Percentiles rank a stretch among this genome's conserved stretches.
phyloP scores from a whole-genome alignment of 371 early-diverging fungal species.

The Mucor indicus region DNA sequence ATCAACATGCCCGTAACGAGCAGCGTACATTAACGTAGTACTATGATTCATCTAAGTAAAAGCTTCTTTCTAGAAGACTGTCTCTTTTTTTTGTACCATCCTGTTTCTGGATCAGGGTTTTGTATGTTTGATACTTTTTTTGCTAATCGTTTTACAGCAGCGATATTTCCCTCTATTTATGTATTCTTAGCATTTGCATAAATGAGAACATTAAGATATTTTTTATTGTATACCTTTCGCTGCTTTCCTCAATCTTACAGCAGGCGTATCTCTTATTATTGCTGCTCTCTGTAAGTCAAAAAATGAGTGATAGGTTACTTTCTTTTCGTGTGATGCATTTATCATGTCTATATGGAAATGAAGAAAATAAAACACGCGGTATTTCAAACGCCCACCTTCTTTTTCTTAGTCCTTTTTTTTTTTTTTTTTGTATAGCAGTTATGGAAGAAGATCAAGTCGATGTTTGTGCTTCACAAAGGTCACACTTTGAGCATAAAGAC shows the following conservation, averaged over 20 bases:
- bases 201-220: background rate
- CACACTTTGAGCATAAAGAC: conserved; percentile 42
- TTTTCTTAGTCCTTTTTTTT: background rate
- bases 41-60: conserved; percentile 9
- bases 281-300: conserved; percentile 45
- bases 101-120: conserved; percentile 49
- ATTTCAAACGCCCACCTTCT: too few relatives aligned
- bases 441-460: conserved; percentile 15
- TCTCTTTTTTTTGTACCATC: conserved; percentile 23
- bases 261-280: conserved; percentile 37
- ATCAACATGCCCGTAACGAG: conserved; percentile 41
- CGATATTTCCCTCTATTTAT: conserved; percentile 43
- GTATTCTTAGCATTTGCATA: too few relatives aligned
- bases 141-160: conserved; percentile 44
- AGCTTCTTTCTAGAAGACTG: background rate
- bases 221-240: conserved; percentile 28
- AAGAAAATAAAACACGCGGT: background rate
- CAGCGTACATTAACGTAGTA: conserved; percentile 49
- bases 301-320: conserved; percentile 23
- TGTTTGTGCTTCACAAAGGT: conserved; percentile 21
- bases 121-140: conserved; percentile 47
- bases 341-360: background rate
- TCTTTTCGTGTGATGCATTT: conserved; percentile 11
- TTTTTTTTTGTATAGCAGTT: background rate
- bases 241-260: conserved; percentile 41